phyloP scores from a whole-genome alignment of 192 early-diverging fungal species.

The Coemansia sp. region DNA sequence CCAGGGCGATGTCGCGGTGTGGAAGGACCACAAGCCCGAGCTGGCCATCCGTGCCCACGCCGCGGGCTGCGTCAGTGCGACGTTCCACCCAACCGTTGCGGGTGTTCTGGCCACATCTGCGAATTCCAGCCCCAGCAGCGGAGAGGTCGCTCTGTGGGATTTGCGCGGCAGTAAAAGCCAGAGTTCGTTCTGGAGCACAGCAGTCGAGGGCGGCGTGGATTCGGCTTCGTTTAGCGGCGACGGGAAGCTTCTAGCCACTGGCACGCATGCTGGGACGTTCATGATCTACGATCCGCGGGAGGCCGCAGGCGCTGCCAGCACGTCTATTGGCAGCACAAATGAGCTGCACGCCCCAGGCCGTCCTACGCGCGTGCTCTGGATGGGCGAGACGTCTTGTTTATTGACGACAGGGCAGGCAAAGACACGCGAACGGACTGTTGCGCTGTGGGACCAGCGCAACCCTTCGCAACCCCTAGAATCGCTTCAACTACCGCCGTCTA shows the following conservation, averaged over 20 bases:
- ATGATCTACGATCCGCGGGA: slow-evolving; percentile 26
- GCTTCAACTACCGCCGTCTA: slow-evolving; percentile 59
- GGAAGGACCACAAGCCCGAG: slow-evolving; percentile 9
- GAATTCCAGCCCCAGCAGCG: slow-evolving; percentile 4
- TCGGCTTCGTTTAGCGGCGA: slow-evolving; percentile 29
- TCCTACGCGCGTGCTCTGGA: slow-evolving; percentile 58
- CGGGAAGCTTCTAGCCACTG: slow-evolving; percentile 27
- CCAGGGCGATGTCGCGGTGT: slow-evolving; percentile 28
- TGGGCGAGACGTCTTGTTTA: slow-evolving; percentile 59
- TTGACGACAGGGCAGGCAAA: slow-evolving; percentile 70
- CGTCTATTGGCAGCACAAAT: slow-evolving; percentile 7
- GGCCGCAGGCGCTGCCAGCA: not conserved
- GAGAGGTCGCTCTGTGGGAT: slow-evolving; percentile 32
- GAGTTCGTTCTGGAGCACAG: slow-evolving; percentile 11
- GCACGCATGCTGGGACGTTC: slow-evolving; percentile 17
- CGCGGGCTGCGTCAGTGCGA: slow-evolving; percentile 11
- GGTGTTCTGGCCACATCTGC: slow-evolving; percentile 15
- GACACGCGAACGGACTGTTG: slow-evolving; percentile 60
- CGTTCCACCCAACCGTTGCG: slow-evolving; percentile 42
- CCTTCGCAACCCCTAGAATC: slow-evolving; percentile 54
- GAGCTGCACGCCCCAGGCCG: slow-evolving; percentile 30
- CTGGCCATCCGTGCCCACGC: slow-evolving; percentile 7
- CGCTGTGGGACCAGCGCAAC: slow-evolving; percentile 71
- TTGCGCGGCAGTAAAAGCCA: not conserved
- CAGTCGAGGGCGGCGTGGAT: slow-evolving; percentile 5